Evolutionary conservation across 1,284 basidiomycete species (phyloP).

Genomic region (Boletus sp.): DNA sequence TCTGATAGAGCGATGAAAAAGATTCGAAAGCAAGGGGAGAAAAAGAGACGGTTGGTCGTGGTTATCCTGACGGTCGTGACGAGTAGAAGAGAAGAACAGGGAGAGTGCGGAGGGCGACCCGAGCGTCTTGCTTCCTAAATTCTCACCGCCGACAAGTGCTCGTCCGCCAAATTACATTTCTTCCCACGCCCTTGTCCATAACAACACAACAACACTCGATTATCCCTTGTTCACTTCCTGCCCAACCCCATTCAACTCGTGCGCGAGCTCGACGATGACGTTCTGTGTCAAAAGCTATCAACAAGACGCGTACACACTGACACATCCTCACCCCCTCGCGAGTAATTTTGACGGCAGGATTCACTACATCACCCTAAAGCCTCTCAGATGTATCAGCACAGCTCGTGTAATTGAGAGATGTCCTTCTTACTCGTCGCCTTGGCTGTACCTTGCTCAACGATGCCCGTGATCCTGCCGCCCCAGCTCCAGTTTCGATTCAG

Average conservation of each 20-base stretch:
- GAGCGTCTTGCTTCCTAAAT: conserved; percentile 12
- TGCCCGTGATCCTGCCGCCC: conserved; percentile 34
- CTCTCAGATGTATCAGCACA: not conserved
- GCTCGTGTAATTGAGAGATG: not conserved
- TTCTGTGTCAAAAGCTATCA: conserved; percentile 27
- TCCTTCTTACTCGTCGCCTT: conserved; percentile 40
- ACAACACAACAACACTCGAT: conserved; percentile 12
- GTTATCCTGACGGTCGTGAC: conserved; percentile 28
- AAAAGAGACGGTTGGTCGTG: conserved; percentile 13
- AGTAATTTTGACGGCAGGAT: conserved; percentile 42
- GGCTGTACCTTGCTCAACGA: conserved; percentile 36
- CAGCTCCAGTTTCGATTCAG: conserved; percentile 19
- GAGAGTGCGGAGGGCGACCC: conserved; percentile 5
- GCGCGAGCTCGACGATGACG: conserved; percentile 41
- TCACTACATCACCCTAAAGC: conserved; percentile 38
- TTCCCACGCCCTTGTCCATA: conserved; percentile 29
- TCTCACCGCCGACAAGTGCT: conserved; percentile 17
- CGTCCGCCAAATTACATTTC: conserved; percentile 12
- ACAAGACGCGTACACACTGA: not conserved
- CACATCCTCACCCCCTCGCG: conserved; percentile 33
- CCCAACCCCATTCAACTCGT: conserved; percentile 39
- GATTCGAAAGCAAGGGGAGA: conserved; percentile 13
- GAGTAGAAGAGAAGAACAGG: conserved; percentile 13
- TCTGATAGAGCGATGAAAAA: conserved; percentile 6
- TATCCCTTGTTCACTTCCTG: conserved; percentile 10